Percentiles rank a stretch among this genome's conserved stretches.
Conservation (phyloP, 305 asterid genomes). For the Fraxinus floribunda region DNA sequence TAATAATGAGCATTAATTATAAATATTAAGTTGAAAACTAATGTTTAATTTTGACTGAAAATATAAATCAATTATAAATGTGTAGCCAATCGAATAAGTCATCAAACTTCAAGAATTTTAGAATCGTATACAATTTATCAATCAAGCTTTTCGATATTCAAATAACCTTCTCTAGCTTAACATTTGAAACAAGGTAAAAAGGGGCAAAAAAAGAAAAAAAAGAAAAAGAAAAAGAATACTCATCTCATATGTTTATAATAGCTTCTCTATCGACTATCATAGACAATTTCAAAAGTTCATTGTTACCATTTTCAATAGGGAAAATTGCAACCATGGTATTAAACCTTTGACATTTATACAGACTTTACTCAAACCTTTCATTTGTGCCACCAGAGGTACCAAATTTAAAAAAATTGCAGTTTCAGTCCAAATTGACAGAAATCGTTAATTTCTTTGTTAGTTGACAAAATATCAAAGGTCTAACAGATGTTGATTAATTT, state of each 20-base stretch:
- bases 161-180: background rate
- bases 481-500: no score
- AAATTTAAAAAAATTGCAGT: no score
- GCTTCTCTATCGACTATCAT: background rate
- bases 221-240: background rate
- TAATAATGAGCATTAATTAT: background rate
- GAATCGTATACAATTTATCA: background rate
- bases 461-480: no score
- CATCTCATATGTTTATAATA: background rate
- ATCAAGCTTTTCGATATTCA: background rate
- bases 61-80: background rate
- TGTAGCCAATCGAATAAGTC: background rate
- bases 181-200: background rate
- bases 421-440: no score
- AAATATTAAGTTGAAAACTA: background rate
- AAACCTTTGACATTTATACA: no score
- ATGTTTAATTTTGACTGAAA: no score
- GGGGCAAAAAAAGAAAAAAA: no score
- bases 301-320: background rate
- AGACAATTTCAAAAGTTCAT: background rate
- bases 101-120: background rate
- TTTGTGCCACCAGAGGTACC: no score
- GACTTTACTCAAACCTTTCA: no score
- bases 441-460: no score
- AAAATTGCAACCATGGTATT: no score